Conservation (phyloP, 176 grass and related monocot genomes). For the Echinochloa phyllopogon region DNA sequence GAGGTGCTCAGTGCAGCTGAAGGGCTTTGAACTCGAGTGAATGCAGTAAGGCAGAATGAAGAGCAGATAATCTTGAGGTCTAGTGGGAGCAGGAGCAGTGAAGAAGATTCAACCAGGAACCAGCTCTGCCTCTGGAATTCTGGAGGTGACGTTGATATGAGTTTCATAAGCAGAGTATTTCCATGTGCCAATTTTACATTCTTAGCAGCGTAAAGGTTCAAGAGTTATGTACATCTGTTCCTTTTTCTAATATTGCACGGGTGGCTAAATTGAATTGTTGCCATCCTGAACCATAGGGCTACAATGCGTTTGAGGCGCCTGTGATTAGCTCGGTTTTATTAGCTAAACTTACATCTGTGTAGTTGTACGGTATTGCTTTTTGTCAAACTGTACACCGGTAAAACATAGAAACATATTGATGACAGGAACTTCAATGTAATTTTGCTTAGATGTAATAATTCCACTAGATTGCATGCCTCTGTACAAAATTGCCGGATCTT, state of each 20-base stretch:
- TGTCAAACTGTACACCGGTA: background rate
- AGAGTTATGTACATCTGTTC: no score
- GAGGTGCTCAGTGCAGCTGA: constrained; percentile 74
- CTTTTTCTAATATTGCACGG: no score
- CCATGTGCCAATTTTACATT: background rate
- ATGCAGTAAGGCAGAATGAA: constrained; percentile 45
- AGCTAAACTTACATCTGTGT: background rate
- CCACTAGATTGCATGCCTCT: background rate
- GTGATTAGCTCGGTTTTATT: background rate
- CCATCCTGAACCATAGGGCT: constrained; percentile 1
- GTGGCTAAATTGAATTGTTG: background rate
- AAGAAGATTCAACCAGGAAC: background rate
- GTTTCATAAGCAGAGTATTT: background rate
- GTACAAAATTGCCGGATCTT: background rate
- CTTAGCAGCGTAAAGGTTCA: background rate
- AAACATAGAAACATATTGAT: background rate
- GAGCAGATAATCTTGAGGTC: constrained; percentile 56
- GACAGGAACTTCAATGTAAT: background rate
- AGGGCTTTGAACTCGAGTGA: constrained; percentile 57
- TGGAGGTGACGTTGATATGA: background rate
- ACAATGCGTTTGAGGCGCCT: background rate
- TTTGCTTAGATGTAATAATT: background rate
- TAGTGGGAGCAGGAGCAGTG: constrained; percentile 40
- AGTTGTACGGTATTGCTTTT: background rate
- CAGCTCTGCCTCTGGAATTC: no score